Evolutionary conservation across 148 eudicot genomes (phyloP).

Genomic region (Amaranthus palmeri): DNA sequence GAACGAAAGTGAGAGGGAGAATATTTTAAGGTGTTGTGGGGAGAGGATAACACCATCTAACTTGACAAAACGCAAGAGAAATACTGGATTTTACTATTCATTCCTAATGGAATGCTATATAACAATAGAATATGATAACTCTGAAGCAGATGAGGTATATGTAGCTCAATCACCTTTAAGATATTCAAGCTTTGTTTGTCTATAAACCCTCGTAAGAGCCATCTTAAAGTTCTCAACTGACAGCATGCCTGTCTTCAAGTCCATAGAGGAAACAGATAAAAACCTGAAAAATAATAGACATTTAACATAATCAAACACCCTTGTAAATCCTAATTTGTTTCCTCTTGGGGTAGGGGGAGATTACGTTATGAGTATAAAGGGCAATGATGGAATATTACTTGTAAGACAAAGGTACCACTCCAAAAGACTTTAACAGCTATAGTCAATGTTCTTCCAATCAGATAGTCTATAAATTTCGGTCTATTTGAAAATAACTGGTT

Average conservation of each 20-base stretch:
- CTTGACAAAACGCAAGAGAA: no score
- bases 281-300: conserved; percentile 40
- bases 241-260: conserved; percentile 55
- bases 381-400: not conserved
- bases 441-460: not conserved
- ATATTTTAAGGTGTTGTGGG: not conserved
- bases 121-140: no score
- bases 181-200: conserved; percentile 70
- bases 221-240: conserved; percentile 62
- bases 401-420: not conserved
- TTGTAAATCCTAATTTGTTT: not conserved
- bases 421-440: not conserved
- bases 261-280: conserved; percentile 62
- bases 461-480: not conserved
- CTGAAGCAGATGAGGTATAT: not conserved
- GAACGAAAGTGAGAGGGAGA: not conserved
- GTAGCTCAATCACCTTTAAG: conserved; percentile 49
- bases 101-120: no score
- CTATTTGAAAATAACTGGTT: not conserved
- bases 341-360: not conserved
- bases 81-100: no score
- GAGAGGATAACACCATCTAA: no score
- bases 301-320: conserved; percentile 10
- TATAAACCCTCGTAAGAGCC: conserved; percentile 49
- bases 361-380: not conserved